phyloP scores from a whole-genome alignment of 116 monocot genomes.

The Cymodocea nodosa region DNA sequence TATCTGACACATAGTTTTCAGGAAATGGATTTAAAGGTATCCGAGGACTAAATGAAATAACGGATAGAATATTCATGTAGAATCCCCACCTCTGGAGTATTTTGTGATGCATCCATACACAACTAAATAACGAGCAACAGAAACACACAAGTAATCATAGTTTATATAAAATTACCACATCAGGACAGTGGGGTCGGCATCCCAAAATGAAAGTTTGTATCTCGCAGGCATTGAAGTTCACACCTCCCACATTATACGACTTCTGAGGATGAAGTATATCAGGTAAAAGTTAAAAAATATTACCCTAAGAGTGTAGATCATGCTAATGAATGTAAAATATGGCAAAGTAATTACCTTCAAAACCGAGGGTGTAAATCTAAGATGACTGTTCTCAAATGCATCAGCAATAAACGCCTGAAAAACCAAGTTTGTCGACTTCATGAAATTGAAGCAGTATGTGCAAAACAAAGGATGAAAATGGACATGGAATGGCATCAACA shows the following conservation, averaged over 20 bases:
- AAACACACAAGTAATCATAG: not conserved
- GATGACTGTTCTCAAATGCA: constrained; percentile 33
- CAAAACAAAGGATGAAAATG: not conserved
- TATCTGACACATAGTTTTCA: no score
- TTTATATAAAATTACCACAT: constrained; percentile 21
- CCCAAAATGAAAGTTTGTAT: constrained; percentile 70
- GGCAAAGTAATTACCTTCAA: constrained; percentile 26
- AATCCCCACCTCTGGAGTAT: no score
- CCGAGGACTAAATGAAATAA: no score
- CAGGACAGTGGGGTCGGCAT: constrained; percentile 47
- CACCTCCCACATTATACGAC: constrained; percentile 73
- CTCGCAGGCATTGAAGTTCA: constrained; percentile 51
- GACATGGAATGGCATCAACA: not conserved
- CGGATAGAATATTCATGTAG: no score
- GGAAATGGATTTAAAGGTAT: no score
- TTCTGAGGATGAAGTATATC: constrained; percentile 28
- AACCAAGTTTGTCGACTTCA: not conserved
- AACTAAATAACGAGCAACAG: no score
- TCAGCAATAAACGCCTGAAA: constrained; percentile 64
- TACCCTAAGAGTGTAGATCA: no score
- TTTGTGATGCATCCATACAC: no score
- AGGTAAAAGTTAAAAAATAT: not conserved
- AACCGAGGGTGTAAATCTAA: constrained; percentile 36
- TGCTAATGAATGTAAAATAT: no score
- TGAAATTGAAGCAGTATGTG: no score